phyloP scores from a whole-genome alignment of 2,329 filamentous ascomycete species.

The Ploettnerulaceae sp. region DNA sequence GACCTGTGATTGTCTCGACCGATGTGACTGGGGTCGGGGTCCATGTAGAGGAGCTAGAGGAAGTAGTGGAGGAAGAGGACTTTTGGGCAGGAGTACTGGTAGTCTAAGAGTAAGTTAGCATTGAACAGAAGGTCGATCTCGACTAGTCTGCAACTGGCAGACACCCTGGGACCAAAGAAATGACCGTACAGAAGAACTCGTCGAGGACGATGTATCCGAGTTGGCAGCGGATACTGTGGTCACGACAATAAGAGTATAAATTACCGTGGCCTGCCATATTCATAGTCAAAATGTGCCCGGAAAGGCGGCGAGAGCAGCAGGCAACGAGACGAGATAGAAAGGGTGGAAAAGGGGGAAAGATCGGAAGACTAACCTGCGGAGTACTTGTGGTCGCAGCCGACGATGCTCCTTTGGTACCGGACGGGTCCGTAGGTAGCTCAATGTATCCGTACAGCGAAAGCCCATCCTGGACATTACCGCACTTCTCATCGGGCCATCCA shows the following conservation, averaged over 20 bases:
- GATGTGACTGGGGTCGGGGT: constrained; percentile 36
- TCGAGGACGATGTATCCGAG: constrained; percentile 12
- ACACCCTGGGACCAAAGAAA: not conserved
- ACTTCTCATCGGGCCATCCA: constrained; percentile 62
- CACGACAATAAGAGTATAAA: constrained; percentile 28
- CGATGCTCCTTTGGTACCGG: constrained; percentile 46
- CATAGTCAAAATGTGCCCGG: constrained; percentile 32
- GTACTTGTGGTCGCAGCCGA: constrained; percentile 14
- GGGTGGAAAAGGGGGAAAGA: not conserved
- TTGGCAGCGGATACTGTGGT: constrained; percentile 11
- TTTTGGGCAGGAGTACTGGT: constrained; percentile 3
- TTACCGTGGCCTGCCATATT: constrained; percentile 31
- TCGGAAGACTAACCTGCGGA: constrained; percentile 25
- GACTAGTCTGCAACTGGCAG: not conserved
- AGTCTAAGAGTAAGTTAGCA: constrained; percentile 4
- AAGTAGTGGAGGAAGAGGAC: constrained; percentile 3
- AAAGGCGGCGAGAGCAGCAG: constrained; percentile 23
- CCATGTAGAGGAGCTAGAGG: constrained; percentile 28
- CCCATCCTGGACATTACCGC: constrained; percentile 52
- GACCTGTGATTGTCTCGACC: constrained; percentile 52
- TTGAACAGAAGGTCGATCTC: not conserved
- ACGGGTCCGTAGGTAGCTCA: constrained; percentile 45
- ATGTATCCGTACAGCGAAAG: constrained; percentile 62
- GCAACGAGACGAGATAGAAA: constrained; percentile 2
- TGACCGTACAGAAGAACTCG: constrained; percentile 37